Base-by-base conservation (phyloP, 2,329 filamentous ascomycete genomes). In the Penicillium sp. region DNA sequence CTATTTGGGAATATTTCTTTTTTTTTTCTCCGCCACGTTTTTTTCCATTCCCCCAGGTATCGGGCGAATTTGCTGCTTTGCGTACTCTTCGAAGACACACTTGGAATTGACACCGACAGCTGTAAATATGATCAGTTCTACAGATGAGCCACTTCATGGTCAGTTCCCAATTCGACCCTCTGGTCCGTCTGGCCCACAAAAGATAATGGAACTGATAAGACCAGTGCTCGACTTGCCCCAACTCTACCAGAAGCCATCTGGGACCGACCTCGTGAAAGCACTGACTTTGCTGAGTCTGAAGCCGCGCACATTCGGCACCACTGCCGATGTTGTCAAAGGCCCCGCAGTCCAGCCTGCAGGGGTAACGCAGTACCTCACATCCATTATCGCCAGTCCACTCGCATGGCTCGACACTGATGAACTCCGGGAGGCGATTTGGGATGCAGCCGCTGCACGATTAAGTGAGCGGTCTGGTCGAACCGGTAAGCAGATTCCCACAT, bases 391-490 rank as follows among this genome's bases (percentile, higher is more conserved):
- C 3, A 76, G 72, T 43, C 57, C 69, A 11, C 61, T 77, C 0
- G 57, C 64, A 44, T 77, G 75, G 75, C 63, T 77, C 19, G 67
- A 72, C 19, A 71, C 69, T 16, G 73, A 75, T 47, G 69, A 71
- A 43, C 50, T 67, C 47, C 67, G 67, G 14, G 74, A 76, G 51
- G 64, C 64, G 16, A 66, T 76, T 25, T 95, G 90, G 88, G 83
- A 87, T 38, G 76, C 84, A 57, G 90, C 92, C 1, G 90, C 89
- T 59, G 80, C 80, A 52, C 80, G 92, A 40, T 79, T 97, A 53
- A 86, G 88, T 36, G 91, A 96, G 69, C 80, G 92, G 13, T 95
- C 90, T 54, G 93, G 93, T 1, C 80, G 93, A 45, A 80, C 79
- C 49, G 82, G 80, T 82, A 73, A 50, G 71, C 18, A 35, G n/a